A percentile compares a stretch with the other conserved stretches of the same genome.
Conservation (phyloP, 257 asterid species). For the Sherardia arvensis region DNA sequence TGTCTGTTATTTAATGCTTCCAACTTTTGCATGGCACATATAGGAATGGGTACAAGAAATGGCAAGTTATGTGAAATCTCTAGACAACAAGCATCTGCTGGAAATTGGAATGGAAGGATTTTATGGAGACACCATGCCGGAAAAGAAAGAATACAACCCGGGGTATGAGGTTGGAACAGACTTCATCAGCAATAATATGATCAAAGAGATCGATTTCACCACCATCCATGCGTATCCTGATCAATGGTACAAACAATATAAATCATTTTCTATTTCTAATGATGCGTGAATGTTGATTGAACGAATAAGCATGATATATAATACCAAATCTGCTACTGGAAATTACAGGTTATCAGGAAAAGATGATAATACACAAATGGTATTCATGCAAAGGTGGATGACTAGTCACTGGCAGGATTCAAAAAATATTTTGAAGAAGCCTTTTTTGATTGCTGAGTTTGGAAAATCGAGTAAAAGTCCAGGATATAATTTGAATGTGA, state of each 20-base stretch:
- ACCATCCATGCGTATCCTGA: constrained; percentile 66
- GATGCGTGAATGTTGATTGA: not conserved
- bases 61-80: constrained; percentile 46
- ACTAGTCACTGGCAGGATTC: constrained; percentile 57
- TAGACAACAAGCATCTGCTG: constrained; percentile 45
- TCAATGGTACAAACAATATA: constrained; percentile 14
- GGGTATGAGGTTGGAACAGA: constrained; percentile 50
- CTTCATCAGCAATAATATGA: constrained; percentile 35
- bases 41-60: constrained; percentile 47
- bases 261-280: not conserved
- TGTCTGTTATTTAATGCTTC: not conserved
- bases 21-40: not conserved
- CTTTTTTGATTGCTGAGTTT: constrained; percentile 55
- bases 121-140: constrained; percentile 46
- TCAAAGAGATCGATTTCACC: constrained; percentile 44
- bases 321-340: not conserved
- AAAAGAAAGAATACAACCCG: constrained; percentile 41
- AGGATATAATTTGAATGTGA: constrained; percentile 24
- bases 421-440: constrained; percentile 42
- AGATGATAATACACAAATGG: constrained; percentile 44
- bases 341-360: constrained; percentile 42
- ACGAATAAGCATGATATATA: not conserved
- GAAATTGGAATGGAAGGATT: constrained; percentile 63
- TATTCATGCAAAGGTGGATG: constrained; percentile 66
- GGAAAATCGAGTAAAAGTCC: constrained; percentile 59